Evolutionary conservation across 176 grass and related monocot species (phyloP).

Genomic region (Carex parvula): DNA sequence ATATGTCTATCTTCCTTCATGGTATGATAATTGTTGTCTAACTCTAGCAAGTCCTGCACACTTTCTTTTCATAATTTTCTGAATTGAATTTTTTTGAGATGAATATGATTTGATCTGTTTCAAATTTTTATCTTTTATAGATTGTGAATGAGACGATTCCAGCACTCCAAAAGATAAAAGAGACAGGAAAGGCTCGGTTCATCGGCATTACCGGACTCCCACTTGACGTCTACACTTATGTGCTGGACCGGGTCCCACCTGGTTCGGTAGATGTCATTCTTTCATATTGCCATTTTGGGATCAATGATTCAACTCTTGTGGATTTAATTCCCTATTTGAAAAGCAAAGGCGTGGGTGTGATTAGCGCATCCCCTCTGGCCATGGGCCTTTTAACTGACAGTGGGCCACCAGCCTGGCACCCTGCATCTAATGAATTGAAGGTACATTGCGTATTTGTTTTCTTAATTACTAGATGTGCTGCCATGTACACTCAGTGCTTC

Average conservation of each 20-base stretch:
- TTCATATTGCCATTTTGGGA: constrained; percentile 86
- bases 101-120: background rate
- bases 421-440: constrained; percentile 67
- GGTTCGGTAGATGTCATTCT: constrained; percentile 74
- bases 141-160: constrained; percentile 90
- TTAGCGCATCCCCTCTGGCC: constrained; percentile 70
- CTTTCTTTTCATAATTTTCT: background rate
- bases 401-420: constrained; percentile 83
- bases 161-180: constrained; percentile 73
- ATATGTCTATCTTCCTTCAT: background rate
- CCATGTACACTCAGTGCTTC: background rate
- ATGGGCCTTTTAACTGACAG: constrained; percentile 87
- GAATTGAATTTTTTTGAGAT: background rate
- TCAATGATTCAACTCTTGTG: constrained; percentile 59
- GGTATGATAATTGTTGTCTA: background rate
- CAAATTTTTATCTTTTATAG: constrained; percentile 18
- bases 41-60: background rate
- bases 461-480: background rate
- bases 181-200: constrained; percentile 67
- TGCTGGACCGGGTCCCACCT: constrained; percentile 55
- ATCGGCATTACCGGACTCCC: constrained; percentile 86
- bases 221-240: constrained; percentile 47
- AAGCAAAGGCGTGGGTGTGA: constrained; percentile 76
- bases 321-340: constrained; percentile 83
- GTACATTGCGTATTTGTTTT: constrained; percentile 27